Base-by-base conservation (phyloP, 2,329 filamentous ascomycete genomes). In the Graphilbum fragrans region DNA sequence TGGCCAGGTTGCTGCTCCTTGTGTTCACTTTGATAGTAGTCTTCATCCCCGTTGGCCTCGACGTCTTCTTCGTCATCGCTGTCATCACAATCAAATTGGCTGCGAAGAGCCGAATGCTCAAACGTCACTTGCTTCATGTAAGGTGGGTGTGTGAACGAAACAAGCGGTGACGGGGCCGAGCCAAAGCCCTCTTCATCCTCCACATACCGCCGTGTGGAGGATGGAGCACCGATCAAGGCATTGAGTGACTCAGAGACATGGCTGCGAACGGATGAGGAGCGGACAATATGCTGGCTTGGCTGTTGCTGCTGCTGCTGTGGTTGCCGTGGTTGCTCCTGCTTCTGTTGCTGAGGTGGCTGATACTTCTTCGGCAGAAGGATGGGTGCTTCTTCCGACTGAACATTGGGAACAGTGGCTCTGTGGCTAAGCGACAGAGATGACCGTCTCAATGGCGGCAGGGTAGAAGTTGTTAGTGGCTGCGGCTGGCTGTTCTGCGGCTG, bases 71-170 rank as follows among this genome's bases (percentile, higher is more conserved):
- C 22, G 2, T 43, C 35, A 16, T 41, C 39, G 27, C 32, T 34
- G n/a, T 44, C 43, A 37, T 38, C 18, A n/a, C 37, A 29, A 20
- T 42, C 40, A 27, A 41, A 37, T 21, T 35, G 22, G 31, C 34
- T 31, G 12, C 23, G 9, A n/a, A 39, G 5, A 22, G 16, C 14
- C 32, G 31, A 6, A n/a, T 25, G 32, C 7, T 34, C 32, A 12
- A 34, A 34, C 12, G 12, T 31, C 8, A 31, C 29, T 16, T 31
- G 29, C 29, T 31, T 31, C n/a, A n/a, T n/a, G n/a, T n/a, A n/a
- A n/a, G 29, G 8, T 31, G 11, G 29, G 29, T 10, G 25, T 27
- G 8, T n/a, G n/a, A n/a, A n/a, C n/a, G n/a, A n/a, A n/a, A n/a
- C n/a, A n/a, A n/a, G n/a, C n/a, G n/a, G n/a, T n/a, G n/a, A n/a